Base-by-base conservation (phyloP, 2,329 filamentous ascomycete species). In the Beauveria sp. region DNA sequence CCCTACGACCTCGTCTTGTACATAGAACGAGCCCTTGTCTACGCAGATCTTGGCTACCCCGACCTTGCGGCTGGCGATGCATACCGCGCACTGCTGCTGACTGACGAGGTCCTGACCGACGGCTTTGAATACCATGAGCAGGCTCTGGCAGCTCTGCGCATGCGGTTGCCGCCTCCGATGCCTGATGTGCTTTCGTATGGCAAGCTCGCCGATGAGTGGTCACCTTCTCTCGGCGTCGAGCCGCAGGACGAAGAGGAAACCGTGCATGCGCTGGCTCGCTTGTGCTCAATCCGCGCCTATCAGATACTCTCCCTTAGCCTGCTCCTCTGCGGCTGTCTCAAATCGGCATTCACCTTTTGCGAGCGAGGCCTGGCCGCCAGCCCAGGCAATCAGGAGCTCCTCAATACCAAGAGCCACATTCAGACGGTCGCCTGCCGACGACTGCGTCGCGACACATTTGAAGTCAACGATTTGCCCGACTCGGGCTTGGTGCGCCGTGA, bases 61-160 rank as follows among this genome's bases (percentile, higher is more conserved):
- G 95, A 99, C 73, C 83, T 99, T 45, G 92, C 92, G 5, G 88
- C 88, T 12, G 91, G 91, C 40, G 93, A 97, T 78, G 91, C 91
- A 5, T 98, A 98, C 72, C 88, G 89, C 61, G 92, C 93, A 1
- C 81, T 98, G n/a, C 83, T 96, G 4, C 78, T 99, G 52, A 83
- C 89, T 18, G 93, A 98, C 70, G 91, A 95, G 66, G 83, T 91
- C 42, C 75, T 81, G 65, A 88, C 95, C 61, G 89, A 93, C 64
- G 83, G 85, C 45, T 93, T 90, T 67, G 91, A 97, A 73, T 96
- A 92, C 69, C 88, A 95, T 70, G 86, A 91, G 18, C 77, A 83
- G 67, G 87, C 88, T 9, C 66, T 80, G 7, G 82, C 84, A 57
- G 78, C 81, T 10, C 73, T 88, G 53, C 67, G 67, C 60, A 73